Evolutionary conservation across 176 grass and related monocot genomes (phyloP).

Genomic region (Lolium rigidum): DNA sequence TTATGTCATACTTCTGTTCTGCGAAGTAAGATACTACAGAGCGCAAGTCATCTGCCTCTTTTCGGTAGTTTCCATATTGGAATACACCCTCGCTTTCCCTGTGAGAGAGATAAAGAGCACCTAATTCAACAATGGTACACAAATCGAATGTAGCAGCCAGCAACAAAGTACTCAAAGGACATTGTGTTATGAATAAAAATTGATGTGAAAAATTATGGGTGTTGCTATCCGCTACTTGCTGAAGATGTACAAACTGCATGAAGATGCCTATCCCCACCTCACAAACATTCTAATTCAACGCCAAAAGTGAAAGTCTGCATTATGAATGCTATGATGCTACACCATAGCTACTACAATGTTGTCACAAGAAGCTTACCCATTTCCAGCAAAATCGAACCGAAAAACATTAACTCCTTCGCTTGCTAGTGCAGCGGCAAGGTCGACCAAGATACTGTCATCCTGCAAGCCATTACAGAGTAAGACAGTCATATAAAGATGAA

Average conservation of each 20-base stretch:
- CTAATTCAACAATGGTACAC: not conserved
- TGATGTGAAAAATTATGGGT: not conserved
- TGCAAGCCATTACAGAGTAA: constrained; percentile 21
- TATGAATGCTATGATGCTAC: not conserved
- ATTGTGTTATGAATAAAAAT: not conserved
- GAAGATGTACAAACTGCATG: not conserved
- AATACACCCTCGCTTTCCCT: constrained; percentile 91
- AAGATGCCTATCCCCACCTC: not conserved
- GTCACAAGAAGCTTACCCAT: constrained; percentile 64
- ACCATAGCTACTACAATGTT: not conserved
- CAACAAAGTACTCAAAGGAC: not conserved
- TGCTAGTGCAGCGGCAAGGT: constrained; percentile 61
- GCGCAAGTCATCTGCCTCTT: constrained; percentile 77
- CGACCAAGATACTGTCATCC: constrained; percentile 83
- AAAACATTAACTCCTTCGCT: constrained; percentile 58
- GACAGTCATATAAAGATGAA: not conserved
- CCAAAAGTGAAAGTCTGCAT: not conserved
- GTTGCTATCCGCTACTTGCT: not conserved
- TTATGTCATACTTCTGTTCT: constrained; percentile 67
- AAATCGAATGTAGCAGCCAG: not conserved
- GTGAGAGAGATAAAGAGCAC: constrained; percentile 15
- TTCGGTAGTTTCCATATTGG: constrained; percentile 75
- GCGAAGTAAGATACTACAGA: constrained; percentile 70
- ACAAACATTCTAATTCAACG: not conserved
- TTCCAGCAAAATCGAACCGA: constrained; percentile 96